phyloP scores from a whole-genome alignment of 345 rosid genomes.

The Eucalyptus grandis region DNA sequence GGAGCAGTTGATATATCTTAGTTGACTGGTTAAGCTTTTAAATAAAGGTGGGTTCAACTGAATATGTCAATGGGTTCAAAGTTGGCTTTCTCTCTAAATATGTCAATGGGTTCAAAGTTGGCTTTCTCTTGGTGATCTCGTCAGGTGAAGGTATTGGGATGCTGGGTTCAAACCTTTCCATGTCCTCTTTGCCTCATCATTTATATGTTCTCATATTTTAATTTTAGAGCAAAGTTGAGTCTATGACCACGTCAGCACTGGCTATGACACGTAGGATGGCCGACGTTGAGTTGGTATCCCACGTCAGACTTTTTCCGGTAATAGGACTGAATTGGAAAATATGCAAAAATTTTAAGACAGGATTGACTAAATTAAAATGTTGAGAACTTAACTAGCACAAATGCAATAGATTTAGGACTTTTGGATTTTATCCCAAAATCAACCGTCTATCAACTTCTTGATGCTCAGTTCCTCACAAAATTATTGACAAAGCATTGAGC shows the following conservation, averaged over 20 bases:
- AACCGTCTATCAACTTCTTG: fast-evolving
- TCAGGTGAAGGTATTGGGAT: fast-evolving
- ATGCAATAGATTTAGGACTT: fast-evolving
- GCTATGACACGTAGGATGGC: fast-evolving
- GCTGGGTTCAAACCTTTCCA: fast-evolving
- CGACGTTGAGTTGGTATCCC: fast-evolving
- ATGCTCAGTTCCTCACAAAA: too few relatives aligned
- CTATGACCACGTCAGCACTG: fast-evolving
- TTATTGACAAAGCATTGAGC: too few relatives aligned
- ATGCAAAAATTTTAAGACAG: fast-evolving
- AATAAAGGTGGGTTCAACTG: fast-evolving
- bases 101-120: too few relatives aligned
- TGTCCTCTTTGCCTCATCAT: fast-evolving
- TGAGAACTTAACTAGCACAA: fast-evolving
- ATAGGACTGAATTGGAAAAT: too few relatives aligned
- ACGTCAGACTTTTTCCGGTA: fast-evolving
- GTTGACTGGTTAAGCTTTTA: fast-evolving
- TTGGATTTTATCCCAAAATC: too few relatives aligned
- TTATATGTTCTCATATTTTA: too few relatives aligned
- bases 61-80: fast-evolving
- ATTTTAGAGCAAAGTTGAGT: too few relatives aligned
- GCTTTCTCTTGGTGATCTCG: too few relatives aligned
- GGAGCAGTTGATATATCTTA: too few relatives aligned
- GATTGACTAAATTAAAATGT: too few relatives aligned
- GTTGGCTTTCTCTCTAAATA: too few relatives aligned